phyloP scores from a whole-genome alignment of 2,329 filamentous ascomycete genomes.

The Exophiala oligosperma region DNA sequence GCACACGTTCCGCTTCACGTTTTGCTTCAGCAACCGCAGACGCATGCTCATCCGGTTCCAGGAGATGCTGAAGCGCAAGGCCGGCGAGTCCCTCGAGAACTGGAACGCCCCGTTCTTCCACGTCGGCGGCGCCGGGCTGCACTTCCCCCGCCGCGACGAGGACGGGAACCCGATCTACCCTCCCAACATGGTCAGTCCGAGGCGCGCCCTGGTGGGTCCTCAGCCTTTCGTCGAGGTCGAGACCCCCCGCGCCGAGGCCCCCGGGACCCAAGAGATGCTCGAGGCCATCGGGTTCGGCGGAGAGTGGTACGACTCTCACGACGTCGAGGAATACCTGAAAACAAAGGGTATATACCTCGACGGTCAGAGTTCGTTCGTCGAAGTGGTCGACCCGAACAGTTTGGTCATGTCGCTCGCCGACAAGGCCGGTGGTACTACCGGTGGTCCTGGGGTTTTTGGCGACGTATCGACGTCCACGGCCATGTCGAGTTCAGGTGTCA shows the following conservation, averaged over 20 bases:
- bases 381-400: constrained; percentile 17
- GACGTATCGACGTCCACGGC: constrained; percentile 2
- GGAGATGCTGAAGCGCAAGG: constrained; percentile 38
- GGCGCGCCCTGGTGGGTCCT: constrained; percentile 21
- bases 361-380: constrained; percentile 33
- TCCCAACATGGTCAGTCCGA: constrained; percentile 30
- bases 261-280: constrained; percentile 31
- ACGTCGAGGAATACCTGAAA: constrained; percentile 72
- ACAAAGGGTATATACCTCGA: constrained; percentile 37
- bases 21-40: constrained; percentile 54
- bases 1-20: constrained; percentile 69
- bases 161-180: constrained; percentile 39
- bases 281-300: constrained; percentile 64
- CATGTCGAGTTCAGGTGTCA: constrained; percentile 8
- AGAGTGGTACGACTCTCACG: constrained; percentile 74
- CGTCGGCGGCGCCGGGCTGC: constrained; percentile 68
- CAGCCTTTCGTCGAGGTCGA: constrained; percentile 22
- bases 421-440: not conserved
- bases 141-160: constrained; percentile 51
- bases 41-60: constrained; percentile 42
- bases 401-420: constrained; percentile 2
- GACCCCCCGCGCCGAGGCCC: constrained; percentile 30
- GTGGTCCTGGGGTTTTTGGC: not conserved
- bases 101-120: constrained; percentile 64
- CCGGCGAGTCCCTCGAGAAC: constrained; percentile 55